A percentile compares a stretch with the other conserved stretches of the same genome.
phyloP scores from a whole-genome alignment of 2,329 filamentous ascomycete genomes.

The Lojkania enalia region DNA sequence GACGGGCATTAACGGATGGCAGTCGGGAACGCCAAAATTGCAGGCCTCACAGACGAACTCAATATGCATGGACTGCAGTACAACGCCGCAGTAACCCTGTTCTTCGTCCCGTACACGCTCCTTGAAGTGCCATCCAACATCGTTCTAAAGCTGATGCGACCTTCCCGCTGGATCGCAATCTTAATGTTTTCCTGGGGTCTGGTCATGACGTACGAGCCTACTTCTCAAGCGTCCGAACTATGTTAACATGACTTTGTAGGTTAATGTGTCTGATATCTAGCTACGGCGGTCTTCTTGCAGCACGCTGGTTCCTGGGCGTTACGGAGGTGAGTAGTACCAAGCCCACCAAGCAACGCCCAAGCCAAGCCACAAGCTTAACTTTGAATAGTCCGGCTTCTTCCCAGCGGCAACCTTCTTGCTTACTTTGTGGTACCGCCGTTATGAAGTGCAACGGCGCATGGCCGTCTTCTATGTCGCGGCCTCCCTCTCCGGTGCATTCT shows the following conservation, averaged over 20 bases:
- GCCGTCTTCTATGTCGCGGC: constrained; percentile 42
- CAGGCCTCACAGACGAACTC: constrained; percentile 45
- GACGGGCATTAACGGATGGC: background rate
- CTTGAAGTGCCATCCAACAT: constrained; percentile 46
- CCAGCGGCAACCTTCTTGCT: constrained; percentile 61
- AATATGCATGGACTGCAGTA: constrained; percentile 43
- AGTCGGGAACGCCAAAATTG: constrained; percentile 49
- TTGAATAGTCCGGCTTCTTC: constrained; percentile 58
- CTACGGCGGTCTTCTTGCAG: constrained; percentile 53
- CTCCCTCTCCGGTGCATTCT: constrained; percentile 40
- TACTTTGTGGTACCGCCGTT: constrained; percentile 42
- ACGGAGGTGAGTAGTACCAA: constrained; percentile 38
- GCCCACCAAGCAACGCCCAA: constrained; percentile 1
- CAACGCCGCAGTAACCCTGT: constrained; percentile 46
- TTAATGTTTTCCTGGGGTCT: constrained; percentile 47
- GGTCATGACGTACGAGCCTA: constrained; percentile 52
- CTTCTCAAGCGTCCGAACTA: background rate
- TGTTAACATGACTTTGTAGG: too few species aligned
- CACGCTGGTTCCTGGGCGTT: constrained; percentile 49
- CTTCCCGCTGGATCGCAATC: constrained; percentile 46
- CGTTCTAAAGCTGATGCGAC: constrained; percentile 48
- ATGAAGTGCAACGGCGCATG: constrained; percentile 41
- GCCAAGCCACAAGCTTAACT: constrained; percentile 14
- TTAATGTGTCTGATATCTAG: constrained; percentile 52
- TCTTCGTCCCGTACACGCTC: constrained; percentile 47